Percentiles rank a stretch among this genome's conserved stretches.
Conservation (phyloP, 179 eudicot genomes). For the Heliamphora pulchella region DNA sequence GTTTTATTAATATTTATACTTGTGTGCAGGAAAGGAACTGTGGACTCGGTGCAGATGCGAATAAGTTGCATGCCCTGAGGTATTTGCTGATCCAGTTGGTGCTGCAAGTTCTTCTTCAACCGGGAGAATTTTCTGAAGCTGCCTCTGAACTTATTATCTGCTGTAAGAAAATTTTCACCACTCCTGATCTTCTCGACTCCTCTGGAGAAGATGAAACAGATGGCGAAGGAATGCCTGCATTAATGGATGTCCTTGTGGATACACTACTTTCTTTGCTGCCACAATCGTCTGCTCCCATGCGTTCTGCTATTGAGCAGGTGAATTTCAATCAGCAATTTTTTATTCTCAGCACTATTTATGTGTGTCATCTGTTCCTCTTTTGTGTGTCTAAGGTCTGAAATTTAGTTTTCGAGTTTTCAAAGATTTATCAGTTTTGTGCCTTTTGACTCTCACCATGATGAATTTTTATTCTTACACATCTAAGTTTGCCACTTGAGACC, state of each 20-base stretch:
- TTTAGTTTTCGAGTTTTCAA: neutral
- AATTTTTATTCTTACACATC: neutral
- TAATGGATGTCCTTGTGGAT: constrained; percentile 88
- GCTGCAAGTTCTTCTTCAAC: constrained; percentile 73
- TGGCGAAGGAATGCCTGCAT: constrained; percentile 53
- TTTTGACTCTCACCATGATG: neutral
- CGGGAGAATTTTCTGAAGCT: constrained; percentile 79
- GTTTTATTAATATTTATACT: neutral
- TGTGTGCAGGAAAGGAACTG: constrained; percentile 63
- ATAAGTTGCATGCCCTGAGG: constrained; percentile 76
- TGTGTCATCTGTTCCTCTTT: neutral
- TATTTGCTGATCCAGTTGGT: constrained; percentile 85
- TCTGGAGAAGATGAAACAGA: constrained; percentile 71
- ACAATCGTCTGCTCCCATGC: constrained; percentile 79
- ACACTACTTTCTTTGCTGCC: constrained; percentile 84
- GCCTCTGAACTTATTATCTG: constrained; percentile 77
- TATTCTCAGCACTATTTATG: neutral
- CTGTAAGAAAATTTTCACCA: constrained; percentile 63
- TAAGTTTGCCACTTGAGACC: neutral
- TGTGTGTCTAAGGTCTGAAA: neutral
- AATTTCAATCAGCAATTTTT: constrained; percentile 13
- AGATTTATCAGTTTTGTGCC: neutral
- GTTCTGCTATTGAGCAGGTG: constrained; percentile 90
- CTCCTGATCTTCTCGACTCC: constrained; percentile 51
- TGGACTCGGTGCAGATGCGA: constrained; percentile 55